phyloP scores from a whole-genome alignment of 352 stramenopile genomes.

The Globisporangium acanthophoron region DNA sequence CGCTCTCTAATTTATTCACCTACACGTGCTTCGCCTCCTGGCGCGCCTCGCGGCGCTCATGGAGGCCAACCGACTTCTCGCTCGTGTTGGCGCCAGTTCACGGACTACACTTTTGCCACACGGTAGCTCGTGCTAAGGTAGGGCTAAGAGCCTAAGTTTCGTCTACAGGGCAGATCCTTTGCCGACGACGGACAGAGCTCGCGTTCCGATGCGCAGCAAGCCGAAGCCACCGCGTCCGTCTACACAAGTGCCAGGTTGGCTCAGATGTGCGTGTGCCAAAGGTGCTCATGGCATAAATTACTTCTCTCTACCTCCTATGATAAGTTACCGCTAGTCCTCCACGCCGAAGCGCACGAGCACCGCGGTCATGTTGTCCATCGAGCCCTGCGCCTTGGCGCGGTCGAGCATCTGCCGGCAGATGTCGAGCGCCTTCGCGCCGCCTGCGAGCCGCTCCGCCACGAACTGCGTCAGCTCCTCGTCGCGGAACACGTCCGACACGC shows the following conservation, averaged over 20 bases:
- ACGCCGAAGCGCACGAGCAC: conserved; percentile 69
- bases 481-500: conserved; percentile 65
- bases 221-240: no score
- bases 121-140: no score
- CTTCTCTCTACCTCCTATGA: background rate
- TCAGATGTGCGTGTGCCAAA: background rate
- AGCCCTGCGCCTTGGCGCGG: conserved; percentile 56
- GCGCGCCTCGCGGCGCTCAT: no score
- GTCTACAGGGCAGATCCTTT: no score
- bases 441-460: conserved; percentile 34
- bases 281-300: background rate
- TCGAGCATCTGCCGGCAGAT: conserved; percentile 66
- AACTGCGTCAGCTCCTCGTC: conserved; percentile 71
- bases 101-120: no score
- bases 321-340: conserved; percentile 1
- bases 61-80: no score
- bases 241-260: background rate
- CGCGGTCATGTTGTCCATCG: conserved; percentile 82
- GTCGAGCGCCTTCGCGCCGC: conserved; percentile 39
- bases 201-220: no score
- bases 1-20: no score
- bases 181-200: no score
- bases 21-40: no score
- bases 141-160: no score
- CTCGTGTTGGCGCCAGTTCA: no score